Evolutionary conservation across 75 land plant genomes (phyloP).

Genomic region (Pinus taeda): DNA sequence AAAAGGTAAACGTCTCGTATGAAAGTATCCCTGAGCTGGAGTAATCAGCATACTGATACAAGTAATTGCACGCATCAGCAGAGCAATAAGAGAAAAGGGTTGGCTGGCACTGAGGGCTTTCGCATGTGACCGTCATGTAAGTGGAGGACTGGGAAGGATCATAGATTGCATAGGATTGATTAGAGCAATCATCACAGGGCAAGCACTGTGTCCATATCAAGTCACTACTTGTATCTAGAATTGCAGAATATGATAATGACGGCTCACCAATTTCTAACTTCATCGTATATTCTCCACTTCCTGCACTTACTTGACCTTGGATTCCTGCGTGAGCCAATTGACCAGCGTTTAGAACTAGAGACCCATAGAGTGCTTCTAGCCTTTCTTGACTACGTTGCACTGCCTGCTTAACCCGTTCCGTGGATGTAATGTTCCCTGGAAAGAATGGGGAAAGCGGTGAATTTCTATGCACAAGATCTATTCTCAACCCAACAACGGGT

Average conservation of each 20-base stretch:
- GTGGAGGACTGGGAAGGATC: neutral
- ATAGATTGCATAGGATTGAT: neutral
- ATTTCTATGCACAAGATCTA: no score
- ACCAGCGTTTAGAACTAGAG: no score
- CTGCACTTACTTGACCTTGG: no score
- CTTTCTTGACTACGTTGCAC: no score
- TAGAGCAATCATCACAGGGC: neutral
- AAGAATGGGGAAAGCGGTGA: no score
- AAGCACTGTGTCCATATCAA: neutral
- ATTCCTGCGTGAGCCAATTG: no score
- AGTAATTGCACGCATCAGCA: no score
- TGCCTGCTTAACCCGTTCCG: no score
- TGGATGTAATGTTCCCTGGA: no score
- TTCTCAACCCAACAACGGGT: no score
- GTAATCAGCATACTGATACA: slow-evolving; percentile 15
- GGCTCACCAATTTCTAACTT: neutral
- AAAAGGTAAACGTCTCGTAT: slow-evolving; percentile 4
- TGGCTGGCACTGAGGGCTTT: neutral
- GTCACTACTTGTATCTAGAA: neutral
- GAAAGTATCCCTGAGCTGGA: slow-evolving; percentile 14
- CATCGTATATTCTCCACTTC: neutral
- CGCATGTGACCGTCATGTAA: neutral
- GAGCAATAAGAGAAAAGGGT: no score
- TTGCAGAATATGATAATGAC: neutral
- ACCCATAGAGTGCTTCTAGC: no score